Conservation (phyloP, 129 eudicot species). For the Dittrichia graveolens region DNA sequence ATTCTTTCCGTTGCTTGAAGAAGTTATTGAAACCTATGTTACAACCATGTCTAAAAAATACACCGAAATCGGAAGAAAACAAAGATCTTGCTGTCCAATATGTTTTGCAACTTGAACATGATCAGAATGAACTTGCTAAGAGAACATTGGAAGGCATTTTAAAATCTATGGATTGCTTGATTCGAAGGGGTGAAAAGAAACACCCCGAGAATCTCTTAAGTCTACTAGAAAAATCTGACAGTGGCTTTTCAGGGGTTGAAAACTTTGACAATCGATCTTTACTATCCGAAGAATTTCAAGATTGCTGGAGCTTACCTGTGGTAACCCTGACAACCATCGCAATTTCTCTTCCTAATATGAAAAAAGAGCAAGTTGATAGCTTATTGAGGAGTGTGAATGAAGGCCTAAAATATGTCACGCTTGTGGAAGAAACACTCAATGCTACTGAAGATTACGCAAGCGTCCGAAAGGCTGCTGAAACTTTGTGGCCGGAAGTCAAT, state of each 20-base stretch:
- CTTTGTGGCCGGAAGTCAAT: constrained; percentile 6
- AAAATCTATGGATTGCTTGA: constrained; percentile 24
- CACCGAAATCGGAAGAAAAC: neutral
- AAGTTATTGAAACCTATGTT: too few species aligned
- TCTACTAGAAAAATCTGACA: constrained; percentile 17
- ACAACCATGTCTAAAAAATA: too few species aligned
- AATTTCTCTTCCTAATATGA: constrained; percentile 28
- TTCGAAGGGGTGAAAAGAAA: constrained; percentile 26
- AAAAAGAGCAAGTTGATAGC: neutral
- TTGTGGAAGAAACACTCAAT: constrained; percentile 20
- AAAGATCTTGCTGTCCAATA: neutral
- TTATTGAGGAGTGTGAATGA: constrained; percentile 37
- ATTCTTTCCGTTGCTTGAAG: neutral
- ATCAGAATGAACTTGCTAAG: constrained; percentile 4
- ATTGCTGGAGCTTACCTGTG: constrained; percentile 46
- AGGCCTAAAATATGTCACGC: constrained; percentile 25
- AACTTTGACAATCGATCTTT: constrained; percentile 32
- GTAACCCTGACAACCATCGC: constrained; percentile 48
- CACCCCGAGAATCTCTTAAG: constrained; percentile 18
- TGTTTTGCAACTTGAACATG: constrained; percentile 15
- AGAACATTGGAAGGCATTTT: constrained; percentile 7
- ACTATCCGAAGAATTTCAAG: constrained; percentile 19
- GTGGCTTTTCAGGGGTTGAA: constrained; percentile 27
- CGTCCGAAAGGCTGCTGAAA: neutral
- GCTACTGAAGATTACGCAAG: neutral